Evolutionary conservation across 2,329 filamentous ascomycete species (phyloP).

Genomic region (Pseudogymnoascus sp.): DNA sequence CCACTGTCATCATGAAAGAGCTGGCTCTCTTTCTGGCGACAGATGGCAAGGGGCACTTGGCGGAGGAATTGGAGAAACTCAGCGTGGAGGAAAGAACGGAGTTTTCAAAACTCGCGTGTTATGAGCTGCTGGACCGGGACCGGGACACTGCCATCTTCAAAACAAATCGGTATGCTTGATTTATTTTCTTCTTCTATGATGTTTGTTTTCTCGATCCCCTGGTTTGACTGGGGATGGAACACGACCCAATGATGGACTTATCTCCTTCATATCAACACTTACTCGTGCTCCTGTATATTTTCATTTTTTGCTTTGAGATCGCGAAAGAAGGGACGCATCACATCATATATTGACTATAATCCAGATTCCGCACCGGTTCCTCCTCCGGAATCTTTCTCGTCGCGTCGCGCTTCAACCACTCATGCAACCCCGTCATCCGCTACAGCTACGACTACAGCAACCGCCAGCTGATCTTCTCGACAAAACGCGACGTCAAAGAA

Average conservation of each 20-base stretch:
- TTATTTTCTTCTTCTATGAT: neutral
- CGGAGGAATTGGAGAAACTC: slow-evolving; percentile 18
- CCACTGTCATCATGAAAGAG: slow-evolving; percentile 22
- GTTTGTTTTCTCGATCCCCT: no score
- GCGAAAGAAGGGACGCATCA: neutral
- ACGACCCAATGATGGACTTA: neutral
- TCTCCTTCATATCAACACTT: neutral
- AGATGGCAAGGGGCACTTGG: slow-evolving; percentile 13
- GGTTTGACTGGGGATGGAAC: neutral
- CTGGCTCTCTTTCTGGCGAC: slow-evolving; percentile 21
- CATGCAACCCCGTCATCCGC: slow-evolving; percentile 39
- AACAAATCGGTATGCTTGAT: slow-evolving; percentile 25
- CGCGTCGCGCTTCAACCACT: slow-evolving; percentile 52
- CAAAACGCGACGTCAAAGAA: slow-evolving; percentile 31
- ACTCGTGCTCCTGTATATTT: neutral
- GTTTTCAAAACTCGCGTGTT: slow-evolving; percentile 20
- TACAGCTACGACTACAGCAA: slow-evolving; percentile 35
- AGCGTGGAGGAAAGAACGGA: slow-evolving; percentile 16
- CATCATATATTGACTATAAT: neutral
- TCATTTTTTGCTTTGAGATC: neutral
- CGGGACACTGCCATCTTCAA: slow-evolving; percentile 22
- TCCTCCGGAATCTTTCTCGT: slow-evolving; percentile 40
- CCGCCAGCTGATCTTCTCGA: slow-evolving; percentile 36
- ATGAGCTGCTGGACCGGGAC: slow-evolving; percentile 12
- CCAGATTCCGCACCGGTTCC: neutral